Evolutionary conservation across 345 rosid species (phyloP), one percentile per base, ranked within the genome.

Genomic region (Streptanthus diversifolius): DNA sequence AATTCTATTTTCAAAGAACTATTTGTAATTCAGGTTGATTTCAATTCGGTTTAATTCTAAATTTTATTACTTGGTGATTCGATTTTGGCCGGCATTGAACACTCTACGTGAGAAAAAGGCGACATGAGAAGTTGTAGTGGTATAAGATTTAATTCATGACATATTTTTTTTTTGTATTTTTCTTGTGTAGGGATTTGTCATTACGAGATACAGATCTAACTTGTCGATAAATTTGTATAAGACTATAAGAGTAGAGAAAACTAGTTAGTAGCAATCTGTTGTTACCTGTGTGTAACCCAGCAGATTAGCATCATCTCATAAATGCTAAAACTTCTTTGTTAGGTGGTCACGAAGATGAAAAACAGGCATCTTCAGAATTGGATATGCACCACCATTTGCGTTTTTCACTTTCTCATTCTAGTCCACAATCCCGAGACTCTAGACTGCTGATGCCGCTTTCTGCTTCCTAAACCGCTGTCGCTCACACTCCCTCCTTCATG

Each of bases 401-500:
- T 8, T 35, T 6, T 76, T 61, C 27, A 88, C 80, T 85, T 77
- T 57, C 78, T 81, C 60, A 72, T 73, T 76, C 55, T 70, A 8
- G 65, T 66, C 81, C 82, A 77, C 41, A 83, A 81, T 14, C 78
- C 47, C 3, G 79, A 8, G 3, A 61, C 73, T 78, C 82, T 85
- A 61, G 83, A 73, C 75, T 80, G 90, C 29, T 53, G 35, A 39
- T 53, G 82, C 80, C 85, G 86, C 81, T 88, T 88, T 24, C 83
- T 84, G 40, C 76, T 81, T 25, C 85, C 75, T 62, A 87, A 10
- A 76, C 95, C 87, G 21, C 99, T 91, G 81, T 95, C 99, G n/a
- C 99, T 91, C 32, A 85, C 80, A 65, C 97, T 91, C 32, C 99
- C 80, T 70, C 98, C 80, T 51, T 87, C 95, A 3, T 79, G 63